Conservation (phyloP, 2,329 filamentous ascomycete species). For the Epichloe glyceriae region DNA sequence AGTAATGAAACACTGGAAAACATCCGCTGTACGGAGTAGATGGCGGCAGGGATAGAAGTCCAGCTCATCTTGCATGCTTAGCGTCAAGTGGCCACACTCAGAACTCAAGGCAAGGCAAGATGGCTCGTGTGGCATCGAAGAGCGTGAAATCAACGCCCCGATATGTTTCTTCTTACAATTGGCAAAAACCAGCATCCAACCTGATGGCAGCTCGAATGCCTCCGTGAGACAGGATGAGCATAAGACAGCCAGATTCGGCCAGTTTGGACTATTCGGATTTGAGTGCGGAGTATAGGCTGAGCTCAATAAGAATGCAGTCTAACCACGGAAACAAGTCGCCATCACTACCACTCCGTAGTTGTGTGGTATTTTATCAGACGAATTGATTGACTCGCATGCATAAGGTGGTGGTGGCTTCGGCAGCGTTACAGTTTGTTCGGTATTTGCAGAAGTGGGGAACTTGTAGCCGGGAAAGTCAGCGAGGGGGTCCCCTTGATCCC, state of each 20-base stretch:
- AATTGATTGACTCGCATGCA: not conserved
- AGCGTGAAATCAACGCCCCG: too few species aligned
- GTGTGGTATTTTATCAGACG: not conserved
- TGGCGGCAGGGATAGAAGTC: too few species aligned
- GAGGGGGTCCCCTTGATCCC: too few species aligned
- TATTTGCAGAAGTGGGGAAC: too few species aligned
- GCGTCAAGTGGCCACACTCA: too few species aligned
- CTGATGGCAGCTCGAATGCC: not conserved
- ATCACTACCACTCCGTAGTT: too few species aligned
- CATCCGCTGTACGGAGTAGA: too few species aligned
- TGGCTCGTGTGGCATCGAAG: too few species aligned
- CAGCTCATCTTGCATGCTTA: too few species aligned
- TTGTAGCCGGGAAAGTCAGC: too few species aligned
- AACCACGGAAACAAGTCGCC: not conserved
- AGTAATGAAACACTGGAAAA: too few species aligned
- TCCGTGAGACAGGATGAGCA: not conserved
- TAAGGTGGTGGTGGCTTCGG: not conserved
- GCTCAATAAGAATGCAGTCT: not conserved
- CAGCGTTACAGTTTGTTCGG: not conserved
- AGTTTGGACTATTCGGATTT: not conserved
- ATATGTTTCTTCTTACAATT: not conserved
- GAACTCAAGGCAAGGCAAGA: too few species aligned
- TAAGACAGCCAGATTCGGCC: not conserved
- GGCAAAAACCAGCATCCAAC: not conserved
- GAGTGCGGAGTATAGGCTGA: not conserved